Conservation (phyloP, 192 early-diverging fungal genomes). For the Coemansia sp. region DNA sequence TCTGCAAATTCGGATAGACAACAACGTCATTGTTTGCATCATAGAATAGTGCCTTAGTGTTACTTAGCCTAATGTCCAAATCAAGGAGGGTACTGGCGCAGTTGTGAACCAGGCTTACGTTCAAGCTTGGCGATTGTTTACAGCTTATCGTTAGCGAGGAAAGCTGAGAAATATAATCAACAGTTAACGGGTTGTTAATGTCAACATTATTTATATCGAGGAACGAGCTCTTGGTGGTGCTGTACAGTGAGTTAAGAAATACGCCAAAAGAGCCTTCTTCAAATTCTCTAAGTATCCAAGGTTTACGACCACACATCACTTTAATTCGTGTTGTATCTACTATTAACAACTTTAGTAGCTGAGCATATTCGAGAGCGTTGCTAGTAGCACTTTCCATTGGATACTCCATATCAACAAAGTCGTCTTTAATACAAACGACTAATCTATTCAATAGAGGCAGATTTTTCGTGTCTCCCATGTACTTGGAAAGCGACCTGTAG, state of each 20-base stretch:
- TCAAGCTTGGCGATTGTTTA: neutral
- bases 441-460: neutral
- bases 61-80: neutral
- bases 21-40: neutral
- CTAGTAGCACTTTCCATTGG: too few relatives aligned
- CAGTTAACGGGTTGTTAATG: neutral
- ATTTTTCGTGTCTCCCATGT: neutral
- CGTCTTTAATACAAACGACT: neutral
- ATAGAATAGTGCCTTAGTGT: neutral
- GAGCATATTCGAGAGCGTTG: neutral
- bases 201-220: neutral
- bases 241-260: neutral
- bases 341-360: neutral
- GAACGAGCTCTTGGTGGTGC: neutral
- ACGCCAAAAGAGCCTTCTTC: neutral
- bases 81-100: neutral
- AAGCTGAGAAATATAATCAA: neutral
- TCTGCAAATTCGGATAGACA: conserved; percentile 2
- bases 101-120: neutral
- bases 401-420: neutral
- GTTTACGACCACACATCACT: neutral
- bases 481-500: neutral
- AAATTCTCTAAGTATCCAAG: neutral
- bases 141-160: neutral
- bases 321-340: neutral